These are phyloP conservation scores for Pythium phragmitis DNA, from an alignment of 352 stramenopile genomes.

Conservation along the genomic window DNA sequence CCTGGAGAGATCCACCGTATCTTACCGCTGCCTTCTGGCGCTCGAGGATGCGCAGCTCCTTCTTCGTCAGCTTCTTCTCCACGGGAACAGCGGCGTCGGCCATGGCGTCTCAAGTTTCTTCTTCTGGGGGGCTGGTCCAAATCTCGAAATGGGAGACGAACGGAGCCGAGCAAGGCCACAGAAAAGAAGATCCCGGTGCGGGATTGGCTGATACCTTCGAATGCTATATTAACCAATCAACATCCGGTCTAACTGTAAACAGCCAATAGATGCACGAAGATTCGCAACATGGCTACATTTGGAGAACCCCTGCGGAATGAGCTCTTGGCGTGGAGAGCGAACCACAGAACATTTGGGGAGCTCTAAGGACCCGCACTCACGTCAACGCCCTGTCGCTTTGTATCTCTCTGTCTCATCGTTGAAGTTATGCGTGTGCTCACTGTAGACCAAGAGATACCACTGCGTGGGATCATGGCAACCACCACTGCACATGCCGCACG, in stretches of 20 bases:
- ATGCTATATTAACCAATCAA: slow-evolving; percentile 15
- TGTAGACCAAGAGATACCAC: neutral
- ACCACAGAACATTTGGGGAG: too few relatives aligned
- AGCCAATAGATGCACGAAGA: slow-evolving; percentile 9
- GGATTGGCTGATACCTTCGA: slow-evolving; percentile 27
- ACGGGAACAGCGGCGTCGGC: slow-evolving; percentile 43
- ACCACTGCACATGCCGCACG: too few relatives aligned
- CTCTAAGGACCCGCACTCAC: slow-evolving; percentile 11
- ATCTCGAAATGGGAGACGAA: slow-evolving; percentile 21
- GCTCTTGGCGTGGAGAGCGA: slow-evolving; percentile 3
- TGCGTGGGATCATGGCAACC: neutral
- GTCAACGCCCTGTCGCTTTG: neutral
- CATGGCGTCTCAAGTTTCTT: slow-evolving; percentile 21
- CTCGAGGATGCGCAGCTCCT: slow-evolving; percentile 88
- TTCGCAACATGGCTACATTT: slow-evolving; percentile 16
- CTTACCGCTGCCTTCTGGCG: slow-evolving; percentile 72
- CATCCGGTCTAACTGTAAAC: neutral
- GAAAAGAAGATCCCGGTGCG: slow-evolving; percentile 25
- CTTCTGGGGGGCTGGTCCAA: neutral
- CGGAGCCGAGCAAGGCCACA: slow-evolving; percentile 20
- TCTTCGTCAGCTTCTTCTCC: slow-evolving; percentile 88
- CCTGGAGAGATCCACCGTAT: slow-evolving; percentile 13
- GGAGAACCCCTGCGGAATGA: slow-evolving; percentile 13
- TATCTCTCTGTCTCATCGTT: neutral
- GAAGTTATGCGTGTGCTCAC: neutral